A percentile compares a stretch with the other conserved stretches of the same genome.
These are phyloP conservation scores for Penicillium thymicola DNA, from an alignment of 2,329 filamentous ascomycete genomes.

Conservation along the genomic window DNA sequence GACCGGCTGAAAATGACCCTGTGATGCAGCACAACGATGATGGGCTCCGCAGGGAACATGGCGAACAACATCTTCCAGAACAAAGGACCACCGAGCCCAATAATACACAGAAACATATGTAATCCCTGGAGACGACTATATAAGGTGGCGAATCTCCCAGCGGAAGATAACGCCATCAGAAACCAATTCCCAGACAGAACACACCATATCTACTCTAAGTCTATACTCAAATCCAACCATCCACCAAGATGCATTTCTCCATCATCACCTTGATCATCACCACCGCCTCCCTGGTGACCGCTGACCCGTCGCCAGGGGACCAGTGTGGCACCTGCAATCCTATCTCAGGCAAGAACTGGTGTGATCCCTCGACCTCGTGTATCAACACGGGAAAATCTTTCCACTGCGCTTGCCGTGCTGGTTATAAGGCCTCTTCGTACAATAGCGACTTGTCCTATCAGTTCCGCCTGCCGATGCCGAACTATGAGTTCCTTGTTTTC, in stretches of 20 bases:
- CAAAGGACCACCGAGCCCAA: not conserved
- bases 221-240: constrained; percentile 14
- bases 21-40: not conserved
- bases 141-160: constrained; percentile 3
- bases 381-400: constrained; percentile 42
- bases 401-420: constrained; percentile 44
- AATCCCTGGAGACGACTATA: not conserved
- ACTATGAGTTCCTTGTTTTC: constrained; percentile 42
- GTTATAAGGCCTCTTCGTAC: constrained; percentile 36
- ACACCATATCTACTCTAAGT: not conserved
- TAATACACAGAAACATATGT: not conserved
- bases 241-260: constrained; percentile 29
- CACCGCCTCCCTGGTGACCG: constrained; percentile 22
- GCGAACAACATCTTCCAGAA: not conserved
- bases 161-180: constrained; percentile 1
- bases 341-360: constrained; percentile 39
- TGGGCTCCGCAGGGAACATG: not conserved
- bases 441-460: constrained; percentile 32
- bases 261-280: constrained; percentile 26
- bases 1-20: not conserved
- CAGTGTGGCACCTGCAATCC: constrained; percentile 41
- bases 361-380: constrained; percentile 45
- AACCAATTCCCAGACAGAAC: not conserved
- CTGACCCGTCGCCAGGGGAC: constrained; percentile 17
- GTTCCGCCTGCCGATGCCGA: constrained; percentile 39